Base-by-base conservation (phyloP, 176 grass and related monocot genomes). In the Carex parvula region DNA sequence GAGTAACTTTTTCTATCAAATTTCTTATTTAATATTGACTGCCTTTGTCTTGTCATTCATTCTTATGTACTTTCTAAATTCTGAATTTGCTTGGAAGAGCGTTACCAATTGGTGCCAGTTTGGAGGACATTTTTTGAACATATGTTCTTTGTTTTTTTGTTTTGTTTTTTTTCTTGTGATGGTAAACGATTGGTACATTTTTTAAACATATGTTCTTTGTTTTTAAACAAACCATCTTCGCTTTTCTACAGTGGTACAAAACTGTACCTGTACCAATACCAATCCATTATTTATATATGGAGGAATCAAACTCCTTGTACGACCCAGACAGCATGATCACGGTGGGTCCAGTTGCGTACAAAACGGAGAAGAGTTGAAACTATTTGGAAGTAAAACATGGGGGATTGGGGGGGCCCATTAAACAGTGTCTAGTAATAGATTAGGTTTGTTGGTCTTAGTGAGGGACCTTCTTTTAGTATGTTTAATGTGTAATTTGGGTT, bases 401-500 rank as follows among this genome's bases (percentile, higher is more conserved):
- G 46, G 46, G 9, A 48, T 10, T 48, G 9, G 46, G 33, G 68
- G 68, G 52, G 14, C 24, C 75, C 75, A 58, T 16, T 37, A 32
- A 57, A 79, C 75, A 79, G n/a, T 79, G 21, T 79, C 75, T 59
- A 50, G 2, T 48, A 56, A 60, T 44, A 81, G 56, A 81, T 61
- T 81, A 44, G 78, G 56, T 41, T 21, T 62, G 22, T 58, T 80
- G 78, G 29, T 80, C 58, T 80, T 30, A 14, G 59, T 44, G 58
- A 44, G 52, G 78, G 78, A 21, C 30, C 78, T 16, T 44, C 1
- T 81, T 81, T 63, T 81, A 32, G 29, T 21, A 84, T 74, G 65
- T 58, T 84, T 84, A 57, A 70, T 84, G 33, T 73, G 65, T 57
- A 84, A 56, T 84, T 44, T 85, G 52, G 55, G 84, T 35, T 75